phyloP scores from a whole-genome alignment of 371 early-diverging fungal species.

The Circinella umbellata region DNA sequence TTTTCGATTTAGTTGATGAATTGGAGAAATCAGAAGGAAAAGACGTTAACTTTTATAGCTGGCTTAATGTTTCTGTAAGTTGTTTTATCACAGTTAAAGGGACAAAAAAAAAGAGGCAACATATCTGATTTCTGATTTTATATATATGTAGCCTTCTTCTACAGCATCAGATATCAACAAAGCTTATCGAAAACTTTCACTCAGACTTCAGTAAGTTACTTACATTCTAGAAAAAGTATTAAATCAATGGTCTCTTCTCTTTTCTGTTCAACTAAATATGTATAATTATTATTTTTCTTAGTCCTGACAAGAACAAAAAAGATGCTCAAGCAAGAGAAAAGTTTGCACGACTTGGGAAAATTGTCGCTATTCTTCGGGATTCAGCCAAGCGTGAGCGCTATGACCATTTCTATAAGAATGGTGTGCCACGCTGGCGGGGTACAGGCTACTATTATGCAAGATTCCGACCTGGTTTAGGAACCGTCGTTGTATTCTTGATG shows the following conservation, averaged over 20 bases:
- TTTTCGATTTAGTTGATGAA: slow-evolving; percentile 84
- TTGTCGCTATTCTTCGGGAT: slow-evolving; percentile 74
- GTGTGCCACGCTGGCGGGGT: slow-evolving; percentile 90
- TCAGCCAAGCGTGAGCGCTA: slow-evolving; percentile 73
- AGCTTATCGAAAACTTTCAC: slow-evolving; percentile 90
- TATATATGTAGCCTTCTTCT: slow-evolving; percentile 56
- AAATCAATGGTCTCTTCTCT: too few species aligned
- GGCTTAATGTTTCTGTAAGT: slow-evolving; percentile 57
- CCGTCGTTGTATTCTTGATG: slow-evolving; percentile 61
- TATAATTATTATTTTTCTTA: slow-evolving; percentile 15
- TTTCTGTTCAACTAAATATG: too few species aligned
- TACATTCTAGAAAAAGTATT: too few species aligned
- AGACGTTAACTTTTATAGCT: slow-evolving; percentile 63
- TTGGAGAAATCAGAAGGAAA: slow-evolving; percentile 73
- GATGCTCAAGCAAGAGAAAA: slow-evolving; percentile 58
- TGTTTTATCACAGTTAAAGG: neutral
- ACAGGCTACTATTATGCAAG: slow-evolving; percentile 82
- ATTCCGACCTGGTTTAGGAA: slow-evolving; percentile 78
- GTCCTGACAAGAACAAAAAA: slow-evolving; percentile 79
- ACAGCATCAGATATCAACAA: slow-evolving; percentile 76
- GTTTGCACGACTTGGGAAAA: slow-evolving; percentile 72
- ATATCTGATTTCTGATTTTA: neutral
- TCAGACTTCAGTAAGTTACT: slow-evolving; percentile 84
- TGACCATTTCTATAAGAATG: slow-evolving; percentile 85
- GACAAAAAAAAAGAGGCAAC: too few species aligned